A percentile compares a stretch with the other conserved stretches of the same genome.
phyloP scores from a whole-genome alignment of 1,284 basidiomycete species.

The Ustilago tritici region DNA sequence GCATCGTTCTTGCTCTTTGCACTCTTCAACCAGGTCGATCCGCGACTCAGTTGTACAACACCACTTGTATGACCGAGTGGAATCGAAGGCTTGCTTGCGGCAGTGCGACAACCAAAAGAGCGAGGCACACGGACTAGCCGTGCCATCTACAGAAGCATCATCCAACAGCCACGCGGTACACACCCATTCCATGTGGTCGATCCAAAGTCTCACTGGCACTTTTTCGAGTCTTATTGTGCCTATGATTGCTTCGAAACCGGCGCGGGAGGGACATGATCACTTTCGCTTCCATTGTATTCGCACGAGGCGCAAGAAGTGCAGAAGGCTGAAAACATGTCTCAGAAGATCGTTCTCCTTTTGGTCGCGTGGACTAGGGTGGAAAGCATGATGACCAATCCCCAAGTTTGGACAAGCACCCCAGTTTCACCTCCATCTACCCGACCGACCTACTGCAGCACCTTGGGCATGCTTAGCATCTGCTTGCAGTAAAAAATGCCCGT shows the following conservation, averaged over 20 bases:
- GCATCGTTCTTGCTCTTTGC: background rate
- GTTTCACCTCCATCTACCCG: background rate
- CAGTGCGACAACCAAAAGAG: background rate
- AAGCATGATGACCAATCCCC: conserved; percentile 2
- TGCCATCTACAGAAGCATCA: background rate
- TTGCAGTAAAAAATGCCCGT: background rate
- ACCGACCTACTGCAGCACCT: background rate
- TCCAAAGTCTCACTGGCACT: background rate
- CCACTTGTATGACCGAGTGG: background rate
- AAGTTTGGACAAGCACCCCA: background rate
- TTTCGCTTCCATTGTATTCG: too few species aligned
- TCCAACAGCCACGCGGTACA: background rate
- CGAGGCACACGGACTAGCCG: too few species aligned
- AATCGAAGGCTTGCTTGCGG: background rate
- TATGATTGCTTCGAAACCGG: background rate
- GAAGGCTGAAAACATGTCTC: background rate
- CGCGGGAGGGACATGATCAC: background rate
- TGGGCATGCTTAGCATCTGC: too few species aligned
- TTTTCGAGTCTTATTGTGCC: background rate
- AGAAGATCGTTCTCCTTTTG: background rate
- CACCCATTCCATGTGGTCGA: background rate
- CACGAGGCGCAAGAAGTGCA: background rate
- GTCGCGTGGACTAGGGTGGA: background rate
- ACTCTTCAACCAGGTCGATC: background rate
- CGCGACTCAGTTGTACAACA: background rate